A percentile compares a stretch with the other conserved stretches of the same genome.
These are phyloP conservation scores for Amaranthus cruentus DNA, from an alignment of 148 eudicot genomes.

Conservation along the genomic window DNA sequence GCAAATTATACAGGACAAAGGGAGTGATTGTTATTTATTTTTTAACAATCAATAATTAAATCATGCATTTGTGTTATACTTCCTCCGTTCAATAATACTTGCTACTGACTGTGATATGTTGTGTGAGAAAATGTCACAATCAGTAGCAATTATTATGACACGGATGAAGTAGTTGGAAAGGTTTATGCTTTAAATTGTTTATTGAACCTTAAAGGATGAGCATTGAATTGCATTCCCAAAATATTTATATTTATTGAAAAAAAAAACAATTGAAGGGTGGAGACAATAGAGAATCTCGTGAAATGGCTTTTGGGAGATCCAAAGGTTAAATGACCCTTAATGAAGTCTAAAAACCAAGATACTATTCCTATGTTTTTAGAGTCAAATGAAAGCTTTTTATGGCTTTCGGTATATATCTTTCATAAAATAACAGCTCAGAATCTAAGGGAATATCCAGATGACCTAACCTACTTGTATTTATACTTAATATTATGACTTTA, in stretches of 20 bases:
- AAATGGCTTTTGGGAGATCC: slow-evolving; percentile 7
- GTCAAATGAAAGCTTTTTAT: slow-evolving; percentile 20
- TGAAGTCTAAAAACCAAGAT: slow-evolving; percentile 16
- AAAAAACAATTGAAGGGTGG: neutral
- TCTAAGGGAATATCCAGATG: slow-evolving; percentile 32
- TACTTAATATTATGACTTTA: neutral
- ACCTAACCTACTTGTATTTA: slow-evolving; percentile 20
- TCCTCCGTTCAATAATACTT: too few species aligned
- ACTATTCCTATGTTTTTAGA: slow-evolving; percentile 27
- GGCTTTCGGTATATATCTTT: neutral
- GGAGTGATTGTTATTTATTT: too few species aligned
- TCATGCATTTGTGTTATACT: too few species aligned
- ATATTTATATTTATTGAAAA: neutral
- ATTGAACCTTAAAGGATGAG: slow-evolving; percentile 5
- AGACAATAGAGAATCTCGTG: neutral
- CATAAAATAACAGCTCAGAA: slow-evolving; percentile 18
- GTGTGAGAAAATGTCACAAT: too few species aligned
- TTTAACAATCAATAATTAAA: too few species aligned
- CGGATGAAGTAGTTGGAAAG: neutral
- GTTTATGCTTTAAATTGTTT: neutral
- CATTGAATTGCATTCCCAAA: slow-evolving; percentile 2
- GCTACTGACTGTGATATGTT: too few species aligned
- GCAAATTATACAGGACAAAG: too few species aligned
- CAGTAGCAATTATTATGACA: too few species aligned
- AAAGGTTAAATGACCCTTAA: slow-evolving; percentile 25